Conservation (phyloP, 371 early-diverging fungal genomes). For the Massospora cicadina region DNA sequence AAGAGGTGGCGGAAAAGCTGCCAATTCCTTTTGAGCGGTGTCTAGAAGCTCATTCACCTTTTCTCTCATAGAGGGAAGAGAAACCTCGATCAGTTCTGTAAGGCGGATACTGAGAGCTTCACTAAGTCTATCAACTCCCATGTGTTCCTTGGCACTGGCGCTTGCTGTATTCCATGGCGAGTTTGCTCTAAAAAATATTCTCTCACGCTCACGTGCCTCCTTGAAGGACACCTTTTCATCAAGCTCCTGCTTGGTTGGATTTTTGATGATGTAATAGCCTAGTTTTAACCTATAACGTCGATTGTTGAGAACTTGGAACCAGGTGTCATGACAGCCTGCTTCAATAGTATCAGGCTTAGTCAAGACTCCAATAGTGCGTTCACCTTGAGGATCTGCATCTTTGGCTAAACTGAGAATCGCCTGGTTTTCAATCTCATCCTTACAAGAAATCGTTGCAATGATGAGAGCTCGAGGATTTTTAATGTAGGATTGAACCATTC, state of each 20-base stretch:
- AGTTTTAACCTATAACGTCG: background rate
- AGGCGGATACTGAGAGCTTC: background rate
- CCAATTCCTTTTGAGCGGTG: background rate
- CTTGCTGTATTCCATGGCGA: background rate
- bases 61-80: background rate
- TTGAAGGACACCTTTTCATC: background rate
- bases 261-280: background rate
- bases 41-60: background rate
- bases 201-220: background rate
- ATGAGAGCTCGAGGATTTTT: slow-evolving; percentile 22
- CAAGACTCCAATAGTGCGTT: slow-evolving; percentile 26
- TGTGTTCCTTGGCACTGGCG: background rate
- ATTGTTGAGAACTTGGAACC: slow-evolving; percentile 18
- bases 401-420: slow-evolving; percentile 22
- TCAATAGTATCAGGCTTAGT: slow-evolving; percentile 34
- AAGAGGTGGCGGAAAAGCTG: background rate
- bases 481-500: slow-evolving; percentile 22
- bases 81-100: background rate
- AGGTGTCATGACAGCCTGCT: slow-evolving; percentile 20
- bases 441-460: slow-evolving; percentile 26
- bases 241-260: background rate
- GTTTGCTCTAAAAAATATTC: background rate
- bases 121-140: background rate
- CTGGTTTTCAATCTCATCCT: slow-evolving; percentile 30
- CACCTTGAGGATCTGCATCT: slow-evolving; percentile 23